phyloP scores from a whole-genome alignment of 495 filamentous ascomycete species.

The Neurospora sp. region DNA sequence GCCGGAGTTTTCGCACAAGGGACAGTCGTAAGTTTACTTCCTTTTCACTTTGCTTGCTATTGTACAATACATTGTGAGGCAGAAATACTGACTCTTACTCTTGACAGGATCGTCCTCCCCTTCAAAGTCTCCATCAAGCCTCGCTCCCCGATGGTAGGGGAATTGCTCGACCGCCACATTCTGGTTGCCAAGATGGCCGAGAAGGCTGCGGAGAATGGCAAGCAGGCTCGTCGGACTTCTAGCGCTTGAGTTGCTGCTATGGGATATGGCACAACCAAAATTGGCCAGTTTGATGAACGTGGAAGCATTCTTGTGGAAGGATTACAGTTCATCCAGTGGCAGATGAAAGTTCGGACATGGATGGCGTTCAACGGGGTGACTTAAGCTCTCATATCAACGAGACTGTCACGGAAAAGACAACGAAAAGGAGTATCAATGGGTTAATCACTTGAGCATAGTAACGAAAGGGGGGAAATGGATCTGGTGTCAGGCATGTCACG shows the following conservation, averaged over 20 bases:
- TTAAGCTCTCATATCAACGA: neutral
- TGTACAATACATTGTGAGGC: too few relatives aligned
- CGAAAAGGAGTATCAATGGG: neutral
- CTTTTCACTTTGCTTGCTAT: too few relatives aligned
- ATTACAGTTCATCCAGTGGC: neutral
- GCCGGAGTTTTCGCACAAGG: constrained; percentile 20
- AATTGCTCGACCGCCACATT: constrained; percentile 4
- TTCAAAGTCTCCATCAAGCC: constrained; percentile 9
- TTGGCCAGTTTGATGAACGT: neutral
- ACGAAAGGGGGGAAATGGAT: neutral
- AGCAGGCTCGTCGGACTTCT: neutral
- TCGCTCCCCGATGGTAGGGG: constrained; percentile 3
- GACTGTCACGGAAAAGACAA: neutral
- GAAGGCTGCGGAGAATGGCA: neutral
- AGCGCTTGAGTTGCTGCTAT: neutral
- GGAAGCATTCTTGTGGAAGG: neutral
- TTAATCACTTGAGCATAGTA: neutral
- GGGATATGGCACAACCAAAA: neutral
- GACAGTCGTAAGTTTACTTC: constrained; percentile 17
- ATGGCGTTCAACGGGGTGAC: neutral
- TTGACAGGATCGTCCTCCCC: constrained; percentile 14
- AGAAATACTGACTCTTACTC: too few relatives aligned
- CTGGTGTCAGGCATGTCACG: neutral
- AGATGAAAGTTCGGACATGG: neutral
- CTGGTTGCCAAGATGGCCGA: neutral